Evolutionary conservation across 331 rosid species (phyloP).

Genomic region (Pyrus hybrid): DNA sequence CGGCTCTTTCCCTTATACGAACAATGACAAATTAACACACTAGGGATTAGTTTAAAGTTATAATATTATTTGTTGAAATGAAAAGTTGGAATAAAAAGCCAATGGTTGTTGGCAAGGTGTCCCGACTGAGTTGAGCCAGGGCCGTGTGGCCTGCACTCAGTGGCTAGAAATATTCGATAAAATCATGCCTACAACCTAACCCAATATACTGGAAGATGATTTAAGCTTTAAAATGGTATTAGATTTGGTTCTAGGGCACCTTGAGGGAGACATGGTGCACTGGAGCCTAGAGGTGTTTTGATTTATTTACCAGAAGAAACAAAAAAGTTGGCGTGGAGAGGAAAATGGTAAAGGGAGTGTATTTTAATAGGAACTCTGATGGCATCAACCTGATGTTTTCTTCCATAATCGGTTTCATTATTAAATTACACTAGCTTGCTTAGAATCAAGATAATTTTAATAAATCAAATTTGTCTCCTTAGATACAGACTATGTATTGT

Average conservation of each 20-base stretch:
- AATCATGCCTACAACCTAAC: conserved; percentile 53
- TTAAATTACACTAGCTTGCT: background rate
- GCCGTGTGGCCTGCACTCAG: conserved; percentile 22
- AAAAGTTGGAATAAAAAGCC: conserved; percentile 9
- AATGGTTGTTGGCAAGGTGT: conserved; percentile 28
- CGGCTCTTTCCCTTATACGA: background rate
- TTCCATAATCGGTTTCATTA: background rate
- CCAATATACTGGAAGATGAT: conserved; percentile 10
- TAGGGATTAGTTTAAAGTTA: background rate
- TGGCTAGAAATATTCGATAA: conserved; percentile 26
- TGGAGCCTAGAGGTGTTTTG: conserved; percentile 11
- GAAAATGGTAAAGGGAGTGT: background rate
- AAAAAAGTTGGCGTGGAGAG: background rate
- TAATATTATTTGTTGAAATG: background rate
- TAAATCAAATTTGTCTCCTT: background rate
- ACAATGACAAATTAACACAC: conserved; percentile 23
- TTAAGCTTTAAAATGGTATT: background rate
- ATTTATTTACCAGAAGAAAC: background rate
- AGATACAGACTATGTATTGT: background rate
- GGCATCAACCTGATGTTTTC: background rate
- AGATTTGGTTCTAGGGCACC: too few relatives aligned
- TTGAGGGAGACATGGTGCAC: too few relatives aligned
- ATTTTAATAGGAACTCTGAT: background rate
- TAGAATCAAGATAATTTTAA: too few relatives aligned
- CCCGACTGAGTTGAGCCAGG: conserved; percentile 11